Base-by-base conservation (phyloP, 225 moss, liverwort and hornwort genomes). In the Anthoceros angustus region DNA sequence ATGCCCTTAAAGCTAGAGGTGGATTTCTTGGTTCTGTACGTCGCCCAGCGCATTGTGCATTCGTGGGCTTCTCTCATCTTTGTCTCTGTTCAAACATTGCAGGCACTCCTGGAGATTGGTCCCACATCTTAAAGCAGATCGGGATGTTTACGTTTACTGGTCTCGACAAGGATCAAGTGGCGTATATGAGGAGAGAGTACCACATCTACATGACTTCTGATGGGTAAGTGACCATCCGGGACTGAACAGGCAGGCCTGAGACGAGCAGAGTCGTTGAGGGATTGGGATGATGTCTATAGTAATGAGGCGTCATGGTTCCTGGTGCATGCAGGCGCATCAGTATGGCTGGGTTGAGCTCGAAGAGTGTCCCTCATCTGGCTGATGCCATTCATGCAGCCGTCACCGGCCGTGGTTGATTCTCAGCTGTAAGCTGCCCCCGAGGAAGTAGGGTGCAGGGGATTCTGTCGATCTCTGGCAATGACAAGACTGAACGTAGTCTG, bases 121-220 rank as follows among this genome's bases (percentile, higher is more conserved):
- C 75, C 43, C 93, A 89, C 69, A 84, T 93, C 60, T 63, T 89
- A 71, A 89, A 93, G 64, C 93, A 93, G 70, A 89, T 89, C 74
- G 93, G 89, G 66, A 93, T 89, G 93, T 93, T 93, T 74, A 89
- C 93, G 25, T 89, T 87, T 71, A 84, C 89, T 70, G 93, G 93
- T 68, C 74, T 93, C 63, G 66, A 84, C 66, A 84, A 80, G 65
- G 72, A 78, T 4, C 89, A 93, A 82, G 93, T 89, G 63, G 76
- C 73, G 77, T 87, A 83, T 72, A 93, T 93, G 87, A 89, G 80
- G 14, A 79, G 74, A 23, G 86, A 93, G 63, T 81, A 72, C 69
- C 93, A 93, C 75, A 89, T 93, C 70, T 89, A 89, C 71, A 82
- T 93, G 86, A 93, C 93, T 12, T 74, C 42, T 41, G 89, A 93